These are phyloP conservation scores for Sarcodon sp. DNA, from an alignment of 768 basidiomycete genomes.

Conservation along the genomic window DNA sequence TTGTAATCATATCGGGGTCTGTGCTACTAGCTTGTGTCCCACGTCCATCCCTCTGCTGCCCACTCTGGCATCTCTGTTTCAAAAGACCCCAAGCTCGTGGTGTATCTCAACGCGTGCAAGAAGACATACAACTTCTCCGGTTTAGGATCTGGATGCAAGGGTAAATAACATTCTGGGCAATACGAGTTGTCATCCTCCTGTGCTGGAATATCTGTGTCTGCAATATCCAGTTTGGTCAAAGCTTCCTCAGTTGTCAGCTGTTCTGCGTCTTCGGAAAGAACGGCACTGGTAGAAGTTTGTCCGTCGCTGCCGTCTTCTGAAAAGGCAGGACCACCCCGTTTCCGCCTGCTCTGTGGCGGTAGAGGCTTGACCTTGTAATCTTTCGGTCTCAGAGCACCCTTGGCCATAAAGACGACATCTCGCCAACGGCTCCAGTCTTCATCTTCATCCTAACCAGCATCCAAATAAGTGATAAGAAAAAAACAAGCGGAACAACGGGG, in stretches of 20 bases:
- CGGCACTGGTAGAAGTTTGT: background rate
- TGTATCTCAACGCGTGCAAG: slow-evolving; percentile 83
- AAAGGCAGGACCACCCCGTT: slow-evolving; percentile 39
- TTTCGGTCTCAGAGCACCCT: slow-evolving; percentile 37
- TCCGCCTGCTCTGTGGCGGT: slow-evolving; percentile 48
- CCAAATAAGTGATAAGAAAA: background rate
- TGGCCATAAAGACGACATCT: slow-evolving; percentile 72
- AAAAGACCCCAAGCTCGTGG: slow-evolving; percentile 69
- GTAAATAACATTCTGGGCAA: slow-evolving; percentile 87
- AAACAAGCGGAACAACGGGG: background rate
- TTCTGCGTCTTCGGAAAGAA: slow-evolving; percentile 7
- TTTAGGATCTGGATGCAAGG: slow-evolving; percentile 85
- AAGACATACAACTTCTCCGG: slow-evolving; percentile 93
- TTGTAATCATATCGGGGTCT: slow-evolving; percentile 3
- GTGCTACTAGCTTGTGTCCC: slow-evolving; percentile 25
- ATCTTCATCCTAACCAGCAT: slow-evolving; percentile 49
- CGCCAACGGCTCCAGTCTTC: slow-evolving; percentile 88
- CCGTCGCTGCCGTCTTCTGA: background rate
- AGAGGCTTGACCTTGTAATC: slow-evolving; percentile 29
- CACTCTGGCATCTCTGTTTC: slow-evolving; percentile 85
- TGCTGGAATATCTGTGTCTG: slow-evolving; percentile 1
- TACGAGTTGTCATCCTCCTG: slow-evolving; percentile 30
- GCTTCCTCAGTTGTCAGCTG: slow-evolving; percentile 41
- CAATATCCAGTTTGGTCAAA: slow-evolving; percentile 14
- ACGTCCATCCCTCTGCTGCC: slow-evolving; percentile 64